phyloP scores from a whole-genome alignment of 2,329 filamentous ascomycete species.

The Fusarium tricinctum region DNA sequence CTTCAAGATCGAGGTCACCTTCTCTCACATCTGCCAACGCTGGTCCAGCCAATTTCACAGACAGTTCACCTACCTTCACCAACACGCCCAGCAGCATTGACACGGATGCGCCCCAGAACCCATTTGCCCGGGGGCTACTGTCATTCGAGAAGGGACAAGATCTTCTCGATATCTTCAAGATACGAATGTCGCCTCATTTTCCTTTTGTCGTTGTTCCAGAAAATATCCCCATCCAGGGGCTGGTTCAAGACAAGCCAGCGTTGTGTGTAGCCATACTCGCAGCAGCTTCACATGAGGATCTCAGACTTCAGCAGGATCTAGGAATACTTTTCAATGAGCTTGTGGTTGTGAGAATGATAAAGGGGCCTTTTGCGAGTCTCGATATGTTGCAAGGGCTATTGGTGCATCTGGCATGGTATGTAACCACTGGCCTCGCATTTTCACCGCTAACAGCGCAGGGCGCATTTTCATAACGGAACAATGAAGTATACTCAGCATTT shows the following conservation, averaged over 20 bases:
- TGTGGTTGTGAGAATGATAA: constrained; percentile 42
- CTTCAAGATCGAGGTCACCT: constrained; percentile 32
- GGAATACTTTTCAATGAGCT: constrained; percentile 50
- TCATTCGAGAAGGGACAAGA: constrained; percentile 46
- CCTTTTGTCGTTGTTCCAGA: constrained; percentile 50
- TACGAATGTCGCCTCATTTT: constrained; percentile 49
- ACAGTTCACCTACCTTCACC: constrained; percentile 7
- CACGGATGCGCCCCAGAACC: constrained; percentile 37
- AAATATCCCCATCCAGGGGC: constrained; percentile 29
- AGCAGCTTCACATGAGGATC: constrained; percentile 42
- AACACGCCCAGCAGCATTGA: constrained; percentile 31
- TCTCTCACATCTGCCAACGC: constrained; percentile 28
- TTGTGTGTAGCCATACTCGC: constrained; percentile 52
- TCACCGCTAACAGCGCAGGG: constrained; percentile 45
- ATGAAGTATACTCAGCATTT: constrained; percentile 51
- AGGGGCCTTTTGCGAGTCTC: constrained; percentile 47
- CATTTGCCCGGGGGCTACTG: constrained; percentile 45
- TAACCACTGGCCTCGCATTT: neutral
- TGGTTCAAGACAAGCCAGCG: constrained; percentile 44
- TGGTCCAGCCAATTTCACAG: constrained; percentile 17
- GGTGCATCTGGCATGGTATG: constrained; percentile 52
- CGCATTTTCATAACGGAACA: constrained; percentile 51
- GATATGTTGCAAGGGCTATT: constrained; percentile 53
- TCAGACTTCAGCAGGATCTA: constrained; percentile 46
- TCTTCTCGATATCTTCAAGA: constrained; percentile 45